These are phyloP conservation scores for Mrakia frigida DNA, from an alignment of 768 basidiomycete species.

Conservation along the genomic window DNA sequence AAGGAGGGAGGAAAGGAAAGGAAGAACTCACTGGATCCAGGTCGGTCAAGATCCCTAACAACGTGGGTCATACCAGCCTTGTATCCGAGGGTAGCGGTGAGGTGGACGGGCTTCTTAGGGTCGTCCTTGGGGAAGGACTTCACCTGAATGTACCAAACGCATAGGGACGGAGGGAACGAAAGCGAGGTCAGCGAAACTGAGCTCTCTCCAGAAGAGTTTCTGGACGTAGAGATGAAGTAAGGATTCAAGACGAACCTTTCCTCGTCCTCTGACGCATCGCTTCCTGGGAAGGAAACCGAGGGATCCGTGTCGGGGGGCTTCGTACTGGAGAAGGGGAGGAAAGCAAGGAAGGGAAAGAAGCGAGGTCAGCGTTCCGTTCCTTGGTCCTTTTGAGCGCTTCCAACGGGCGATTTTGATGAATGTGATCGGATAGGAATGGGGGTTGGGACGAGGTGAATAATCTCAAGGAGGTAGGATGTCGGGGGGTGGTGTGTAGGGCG, in stretches of 20 bases:
- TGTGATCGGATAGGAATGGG: background rate
- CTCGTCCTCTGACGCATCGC: constrained; percentile 32
- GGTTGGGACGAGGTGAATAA: background rate
- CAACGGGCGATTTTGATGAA: background rate
- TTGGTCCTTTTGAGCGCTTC: background rate
- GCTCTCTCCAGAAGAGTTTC: too few species aligned
- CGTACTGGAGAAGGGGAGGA: constrained; percentile 56
- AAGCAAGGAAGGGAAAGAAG: background rate
- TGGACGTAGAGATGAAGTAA: background rate
- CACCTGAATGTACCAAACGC: constrained; percentile 52
- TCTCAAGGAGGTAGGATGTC: background rate
- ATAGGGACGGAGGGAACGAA: background rate
- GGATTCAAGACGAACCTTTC: constrained; percentile 33
- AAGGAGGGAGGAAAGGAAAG: background rate
- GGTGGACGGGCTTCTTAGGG: constrained; percentile 96
- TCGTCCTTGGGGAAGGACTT: constrained; percentile 99
- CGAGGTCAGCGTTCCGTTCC: background rate
- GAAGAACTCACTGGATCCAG: constrained; percentile 82
- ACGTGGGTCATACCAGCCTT: constrained; percentile 99
- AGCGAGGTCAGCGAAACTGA: too few species aligned
- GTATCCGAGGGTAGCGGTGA: constrained; percentile 98
- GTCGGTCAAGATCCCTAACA: constrained; percentile 97
- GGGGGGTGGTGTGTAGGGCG: background rate
- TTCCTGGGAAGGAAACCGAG: constrained; percentile 54
- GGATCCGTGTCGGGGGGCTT: constrained; percentile 97